Percentiles rank a stretch among this genome's conserved stretches.
Evolutionary conservation across 345 rosid species (phyloP).

Genomic region (Citropsis articulata): DNA sequence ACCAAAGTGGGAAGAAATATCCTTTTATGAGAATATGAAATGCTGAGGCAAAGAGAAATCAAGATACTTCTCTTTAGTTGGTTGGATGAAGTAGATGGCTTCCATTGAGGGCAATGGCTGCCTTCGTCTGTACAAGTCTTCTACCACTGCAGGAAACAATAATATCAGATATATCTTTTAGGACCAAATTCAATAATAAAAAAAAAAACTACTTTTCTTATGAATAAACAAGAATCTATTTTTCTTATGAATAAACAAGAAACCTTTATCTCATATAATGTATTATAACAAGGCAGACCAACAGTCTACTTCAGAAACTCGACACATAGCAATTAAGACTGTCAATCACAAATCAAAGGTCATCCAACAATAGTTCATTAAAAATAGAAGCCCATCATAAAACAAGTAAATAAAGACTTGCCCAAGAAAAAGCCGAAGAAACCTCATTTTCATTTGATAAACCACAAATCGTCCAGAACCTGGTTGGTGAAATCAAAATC

Average conservation of each 20-base stretch:
- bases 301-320: neutral
- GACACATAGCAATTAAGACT: neutral
- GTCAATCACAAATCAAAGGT: neutral
- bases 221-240: neutral
- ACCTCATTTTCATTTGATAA: neutral
- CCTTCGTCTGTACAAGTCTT: slow-evolving; percentile 83
- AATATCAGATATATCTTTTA: slow-evolving; percentile 4
- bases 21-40: neutral
- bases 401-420: neutral
- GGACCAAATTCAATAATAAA: neutral
- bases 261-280: neutral
- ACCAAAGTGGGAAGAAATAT: neutral
- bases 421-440: neutral
- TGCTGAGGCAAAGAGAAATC: slow-evolving; percentile 12
- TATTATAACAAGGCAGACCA: neutral
- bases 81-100: slow-evolving; percentile 96
- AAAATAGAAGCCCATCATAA: neutral
- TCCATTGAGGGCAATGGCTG: slow-evolving; percentile 96
- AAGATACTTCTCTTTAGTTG: slow-evolving; percentile 89
- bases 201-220: neutral
- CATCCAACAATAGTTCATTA: neutral
- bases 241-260: neutral
- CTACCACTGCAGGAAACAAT: slow-evolving; percentile 71
- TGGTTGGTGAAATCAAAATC: neutral
- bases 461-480: neutral